Conservation (phyloP, 805 yeast genomes). For the Priceomyces carsonii region DNA sequence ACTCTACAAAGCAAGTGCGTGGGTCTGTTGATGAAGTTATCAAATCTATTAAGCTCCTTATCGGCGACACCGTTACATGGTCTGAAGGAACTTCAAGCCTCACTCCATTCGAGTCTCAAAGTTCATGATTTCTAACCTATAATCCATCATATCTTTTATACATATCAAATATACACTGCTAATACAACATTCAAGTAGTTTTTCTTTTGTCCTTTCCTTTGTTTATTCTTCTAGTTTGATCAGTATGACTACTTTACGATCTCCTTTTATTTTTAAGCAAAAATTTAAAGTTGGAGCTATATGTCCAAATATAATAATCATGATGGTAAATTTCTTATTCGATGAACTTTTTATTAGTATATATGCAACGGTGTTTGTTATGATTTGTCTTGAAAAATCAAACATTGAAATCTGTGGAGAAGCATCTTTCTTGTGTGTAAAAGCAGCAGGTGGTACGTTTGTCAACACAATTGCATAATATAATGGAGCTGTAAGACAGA, state of each 20-base stretch:
- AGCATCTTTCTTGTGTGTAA: neutral
- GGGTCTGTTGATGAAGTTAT: constrained; percentile 74
- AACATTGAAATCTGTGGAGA: neutral
- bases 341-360: neutral
- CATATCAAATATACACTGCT: too few species aligned
- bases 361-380: constrained; percentile 3
- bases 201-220: neutral
- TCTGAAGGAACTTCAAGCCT: constrained; percentile 76
- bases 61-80: constrained; percentile 79
- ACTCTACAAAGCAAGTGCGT: constrained; percentile 93
- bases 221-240: constrained; percentile 4
- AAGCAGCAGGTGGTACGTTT: neutral
- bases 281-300: constrained; percentile 3
- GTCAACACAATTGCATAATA: constrained; percentile 1
- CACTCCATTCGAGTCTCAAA: constrained; percentile 73
- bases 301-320: constrained; percentile 6
- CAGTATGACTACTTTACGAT: constrained; percentile 3
- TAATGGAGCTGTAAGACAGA: constrained; percentile 2
- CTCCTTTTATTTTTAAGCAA: constrained; percentile 6
- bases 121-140: constrained; percentile 13
- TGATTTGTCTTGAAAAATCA: constrained; percentile 3
- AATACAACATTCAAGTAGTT: too few species aligned
- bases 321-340: neutral
- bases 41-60: constrained; percentile 71
- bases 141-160: too few species aligned